phyloP scores from a whole-genome alignment of 163 green algal genomes.

The Picocystis sp. region DNA sequence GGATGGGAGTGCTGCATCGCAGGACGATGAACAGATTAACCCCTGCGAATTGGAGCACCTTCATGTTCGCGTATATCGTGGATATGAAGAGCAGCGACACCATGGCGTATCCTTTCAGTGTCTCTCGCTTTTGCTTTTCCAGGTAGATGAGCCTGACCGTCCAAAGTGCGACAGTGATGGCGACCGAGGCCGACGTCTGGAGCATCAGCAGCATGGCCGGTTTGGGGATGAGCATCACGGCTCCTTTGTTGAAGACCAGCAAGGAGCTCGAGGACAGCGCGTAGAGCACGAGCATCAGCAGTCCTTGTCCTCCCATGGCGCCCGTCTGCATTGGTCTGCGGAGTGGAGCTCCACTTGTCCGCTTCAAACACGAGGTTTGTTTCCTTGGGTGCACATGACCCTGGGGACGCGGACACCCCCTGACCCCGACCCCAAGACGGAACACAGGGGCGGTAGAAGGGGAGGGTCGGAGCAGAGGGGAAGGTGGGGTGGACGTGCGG shows the following conservation, averaged over 20 bases:
- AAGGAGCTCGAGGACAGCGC: slow-evolving; percentile 33
- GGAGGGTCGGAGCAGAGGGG: too few species aligned
- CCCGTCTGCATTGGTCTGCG: too few species aligned
- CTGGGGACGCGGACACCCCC: too few species aligned
- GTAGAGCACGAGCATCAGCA: slow-evolving; percentile 25
- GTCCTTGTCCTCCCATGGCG: too few species aligned
- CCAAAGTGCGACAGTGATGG: slow-evolving; percentile 15
- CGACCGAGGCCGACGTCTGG: slow-evolving; percentile 31
- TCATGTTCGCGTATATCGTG: slow-evolving; percentile 45
- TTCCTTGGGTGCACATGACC: too few species aligned
- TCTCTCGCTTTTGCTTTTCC: slow-evolving; percentile 27
- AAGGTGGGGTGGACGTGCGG: too few species aligned
- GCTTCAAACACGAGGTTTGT: too few species aligned
- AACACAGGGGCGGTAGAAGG: too few species aligned
- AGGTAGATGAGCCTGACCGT: slow-evolving; percentile 19
- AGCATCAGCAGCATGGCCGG: slow-evolving; percentile 38
- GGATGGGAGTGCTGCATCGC: slow-evolving; percentile 33
- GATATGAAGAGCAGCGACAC: slow-evolving; percentile 40
- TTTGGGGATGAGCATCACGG: slow-evolving; percentile 32
- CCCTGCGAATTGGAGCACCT: too few species aligned
- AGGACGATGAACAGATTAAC: slow-evolving; percentile 63
- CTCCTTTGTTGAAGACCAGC: slow-evolving; percentile 55
- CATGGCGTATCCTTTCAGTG: slow-evolving; percentile 19
- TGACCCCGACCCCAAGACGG: too few species aligned
- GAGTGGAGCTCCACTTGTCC: too few species aligned